Evolutionary conservation across 768 basidiomycete species (phyloP).

Genomic region (Royoungia palumana): DNA sequence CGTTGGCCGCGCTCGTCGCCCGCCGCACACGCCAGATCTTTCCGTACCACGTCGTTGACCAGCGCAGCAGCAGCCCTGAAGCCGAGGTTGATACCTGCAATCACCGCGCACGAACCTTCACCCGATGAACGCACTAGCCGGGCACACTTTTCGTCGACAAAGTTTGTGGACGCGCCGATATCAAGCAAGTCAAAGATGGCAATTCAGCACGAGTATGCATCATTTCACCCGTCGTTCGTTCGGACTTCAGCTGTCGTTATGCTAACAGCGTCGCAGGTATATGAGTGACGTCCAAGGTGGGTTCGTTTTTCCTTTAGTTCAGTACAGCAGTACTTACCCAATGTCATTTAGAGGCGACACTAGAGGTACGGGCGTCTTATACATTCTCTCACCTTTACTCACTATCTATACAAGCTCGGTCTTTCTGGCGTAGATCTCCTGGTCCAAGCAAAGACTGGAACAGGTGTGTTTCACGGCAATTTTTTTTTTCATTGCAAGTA

Average conservation of each 20-base stretch:
- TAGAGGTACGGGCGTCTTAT: constrained; percentile 28
- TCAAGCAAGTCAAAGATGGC: constrained; percentile 40
- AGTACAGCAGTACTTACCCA: neutral
- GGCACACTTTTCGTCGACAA: constrained; percentile 27
- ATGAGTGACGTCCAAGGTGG: constrained; percentile 48
- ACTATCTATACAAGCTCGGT: constrained; percentile 29
- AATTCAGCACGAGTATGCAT: constrained; percentile 42
- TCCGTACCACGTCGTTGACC: constrained; percentile 11
- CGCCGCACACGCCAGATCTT: constrained; percentile 13
- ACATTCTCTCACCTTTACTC: neutral
- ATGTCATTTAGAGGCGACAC: constrained; percentile 35
- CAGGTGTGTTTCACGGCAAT: constrained; percentile 42
- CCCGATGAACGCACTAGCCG: constrained; percentile 18
- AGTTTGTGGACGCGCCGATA: constrained; percentile 33
- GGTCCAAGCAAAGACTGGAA: constrained; percentile 58
- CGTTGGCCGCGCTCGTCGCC: constrained; percentile 19
- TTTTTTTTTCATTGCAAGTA: neutral
- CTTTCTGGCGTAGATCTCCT: constrained; percentile 44
- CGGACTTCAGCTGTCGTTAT: constrained; percentile 9
- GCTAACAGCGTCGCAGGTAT: constrained; percentile 31
- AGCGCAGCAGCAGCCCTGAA: constrained; percentile 10
- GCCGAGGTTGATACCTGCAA: constrained; percentile 1
- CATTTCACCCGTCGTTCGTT: neutral
- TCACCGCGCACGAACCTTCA: constrained; percentile 3
- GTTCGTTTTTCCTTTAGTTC: constrained; percentile 4